These are phyloP conservation scores for Pistacia integerrima DNA, from an alignment of 345 rosid species.

Conservation along the genomic window DNA sequence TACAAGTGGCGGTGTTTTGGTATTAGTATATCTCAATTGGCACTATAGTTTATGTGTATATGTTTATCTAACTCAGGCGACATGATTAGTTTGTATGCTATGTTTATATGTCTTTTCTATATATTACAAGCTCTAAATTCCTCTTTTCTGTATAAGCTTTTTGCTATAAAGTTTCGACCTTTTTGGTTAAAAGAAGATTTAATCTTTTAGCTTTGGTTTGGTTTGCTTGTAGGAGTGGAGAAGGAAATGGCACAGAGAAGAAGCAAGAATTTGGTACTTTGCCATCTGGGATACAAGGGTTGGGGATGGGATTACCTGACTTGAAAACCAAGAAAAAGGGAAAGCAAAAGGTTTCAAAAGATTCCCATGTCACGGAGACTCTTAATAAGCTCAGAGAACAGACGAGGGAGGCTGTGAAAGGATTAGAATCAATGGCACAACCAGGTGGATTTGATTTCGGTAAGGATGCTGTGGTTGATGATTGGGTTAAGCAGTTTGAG, in stretches of 20 bases:
- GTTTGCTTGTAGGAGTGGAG: constrained; percentile 45
- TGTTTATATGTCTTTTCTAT: not conserved
- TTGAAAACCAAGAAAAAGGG: constrained; percentile 84
- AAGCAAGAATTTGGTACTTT: constrained; percentile 43
- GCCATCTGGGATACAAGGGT: constrained; percentile 72
- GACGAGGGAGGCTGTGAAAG: constrained; percentile 82
- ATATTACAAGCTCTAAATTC: not conserved
- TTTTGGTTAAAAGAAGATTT: not conserved
- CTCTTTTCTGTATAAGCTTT: no score
- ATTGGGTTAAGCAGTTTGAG: constrained; percentile 98
- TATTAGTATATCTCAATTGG: no score
- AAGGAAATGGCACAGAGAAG: constrained; percentile 37
- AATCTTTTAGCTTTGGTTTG: not conserved
- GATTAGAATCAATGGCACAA: constrained; percentile 70
- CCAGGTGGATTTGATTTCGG: constrained; percentile 47
- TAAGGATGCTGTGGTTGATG: constrained; percentile 77
- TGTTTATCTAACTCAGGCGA: not conserved
- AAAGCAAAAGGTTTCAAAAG: constrained; percentile 63
- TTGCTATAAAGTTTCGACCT: not conserved
- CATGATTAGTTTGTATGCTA: no score
- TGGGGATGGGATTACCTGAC: constrained; percentile 95
- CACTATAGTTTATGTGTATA: not conserved
- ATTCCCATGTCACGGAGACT: constrained; percentile 76
- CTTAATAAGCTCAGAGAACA: constrained; percentile 86
- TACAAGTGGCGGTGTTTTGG: no score